Conservation (phyloP, 495 filamentous ascomycete genomes). For the Daldinia decipiens region DNA sequence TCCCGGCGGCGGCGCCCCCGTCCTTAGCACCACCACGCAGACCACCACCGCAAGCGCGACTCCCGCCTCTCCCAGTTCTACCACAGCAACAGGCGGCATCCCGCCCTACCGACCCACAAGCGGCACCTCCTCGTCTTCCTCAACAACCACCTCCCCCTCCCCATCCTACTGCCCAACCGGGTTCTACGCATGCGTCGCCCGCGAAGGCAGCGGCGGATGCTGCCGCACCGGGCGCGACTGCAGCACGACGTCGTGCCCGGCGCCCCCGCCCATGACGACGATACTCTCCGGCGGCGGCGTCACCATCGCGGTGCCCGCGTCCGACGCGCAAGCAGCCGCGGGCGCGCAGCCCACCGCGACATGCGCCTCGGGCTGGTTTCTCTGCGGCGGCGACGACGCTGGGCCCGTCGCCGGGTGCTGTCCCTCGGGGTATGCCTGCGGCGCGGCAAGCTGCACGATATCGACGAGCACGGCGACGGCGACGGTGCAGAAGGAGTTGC, state of each 20-base stretch:
- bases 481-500: slow-evolving; percentile 69
- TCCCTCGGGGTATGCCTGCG: slow-evolving; percentile 78
- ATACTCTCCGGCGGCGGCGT: slow-evolving; percentile 70
- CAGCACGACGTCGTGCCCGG: slow-evolving; percentile 65
- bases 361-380: slow-evolving; percentile 83
- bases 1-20: slow-evolving; percentile 34
- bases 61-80: slow-evolving; percentile 33
- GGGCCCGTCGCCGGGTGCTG: slow-evolving; percentile 78
- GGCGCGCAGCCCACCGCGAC: slow-evolving; percentile 48
- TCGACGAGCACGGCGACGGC: slow-evolving; percentile 55
- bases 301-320: slow-evolving; percentile 73
- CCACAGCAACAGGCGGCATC: slow-evolving; percentile 48
- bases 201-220: slow-evolving; percentile 65
- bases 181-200: slow-evolving; percentile 65
- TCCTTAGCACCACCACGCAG: slow-evolving; percentile 47
- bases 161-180: slow-evolving; percentile 64
- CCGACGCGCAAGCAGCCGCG: slow-evolving; percentile 50
- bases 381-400: slow-evolving; percentile 66
- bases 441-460: slow-evolving; percentile 72
- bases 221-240: slow-evolving; percentile 85
- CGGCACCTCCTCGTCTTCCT: slow-evolving; percentile 32
- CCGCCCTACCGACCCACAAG: slow-evolving; percentile 43
- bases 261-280: slow-evolving; percentile 65
- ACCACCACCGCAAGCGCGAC: slow-evolving; percentile 53
- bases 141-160: not conserved